Conservation (phyloP, 768 basidiomycete species). For the Rhodotorula graminis region DNA sequence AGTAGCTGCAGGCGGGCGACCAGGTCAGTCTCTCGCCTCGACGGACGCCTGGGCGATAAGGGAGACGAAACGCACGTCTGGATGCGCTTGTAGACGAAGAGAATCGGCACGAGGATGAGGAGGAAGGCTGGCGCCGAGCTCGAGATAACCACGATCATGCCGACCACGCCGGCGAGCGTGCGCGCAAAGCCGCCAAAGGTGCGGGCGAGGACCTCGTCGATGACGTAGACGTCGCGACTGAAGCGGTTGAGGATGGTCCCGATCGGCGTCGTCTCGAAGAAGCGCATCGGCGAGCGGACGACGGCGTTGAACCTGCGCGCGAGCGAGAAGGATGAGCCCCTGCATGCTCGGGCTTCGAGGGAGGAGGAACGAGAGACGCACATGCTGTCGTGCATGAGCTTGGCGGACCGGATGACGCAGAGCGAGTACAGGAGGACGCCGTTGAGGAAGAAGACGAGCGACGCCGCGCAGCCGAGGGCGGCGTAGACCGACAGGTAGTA, state of each 20-base stretch:
- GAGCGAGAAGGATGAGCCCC: too few species aligned
- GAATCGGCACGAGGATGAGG: constrained; percentile 72
- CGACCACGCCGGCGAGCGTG: constrained; percentile 47
- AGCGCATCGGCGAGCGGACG: constrained; percentile 62
- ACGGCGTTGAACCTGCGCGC: constrained; percentile 56
- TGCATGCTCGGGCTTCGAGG: neutral
- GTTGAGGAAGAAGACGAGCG: constrained; percentile 37
- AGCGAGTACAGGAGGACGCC: constrained; percentile 41
- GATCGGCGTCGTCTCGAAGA: constrained; percentile 83
- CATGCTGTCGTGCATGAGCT: constrained; percentile 41
- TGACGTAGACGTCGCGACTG: constrained; percentile 63
- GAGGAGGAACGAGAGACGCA: neutral
- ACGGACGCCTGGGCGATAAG: constrained; percentile 49
- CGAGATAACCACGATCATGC: constrained; percentile 43
- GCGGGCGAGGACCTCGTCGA: constrained; percentile 75
- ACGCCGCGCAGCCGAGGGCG: constrained; percentile 16
- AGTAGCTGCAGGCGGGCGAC: constrained; percentile 59
- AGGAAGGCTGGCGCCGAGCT: constrained; percentile 56
- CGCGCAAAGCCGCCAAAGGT: constrained; percentile 69
- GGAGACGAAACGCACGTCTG: constrained; percentile 12
- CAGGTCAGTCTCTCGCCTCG: neutral
- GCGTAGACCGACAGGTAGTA: constrained; percentile 38
- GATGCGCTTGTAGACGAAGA: constrained; percentile 57
- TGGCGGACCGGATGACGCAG: constrained; percentile 40
- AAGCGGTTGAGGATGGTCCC: constrained; percentile 87